A percentile compares a stretch with the other conserved stretches of the same genome.
phyloP scores from a whole-genome alignment of 2,329 filamentous ascomycete species.

The Sclerotinia subarctica region DNA sequence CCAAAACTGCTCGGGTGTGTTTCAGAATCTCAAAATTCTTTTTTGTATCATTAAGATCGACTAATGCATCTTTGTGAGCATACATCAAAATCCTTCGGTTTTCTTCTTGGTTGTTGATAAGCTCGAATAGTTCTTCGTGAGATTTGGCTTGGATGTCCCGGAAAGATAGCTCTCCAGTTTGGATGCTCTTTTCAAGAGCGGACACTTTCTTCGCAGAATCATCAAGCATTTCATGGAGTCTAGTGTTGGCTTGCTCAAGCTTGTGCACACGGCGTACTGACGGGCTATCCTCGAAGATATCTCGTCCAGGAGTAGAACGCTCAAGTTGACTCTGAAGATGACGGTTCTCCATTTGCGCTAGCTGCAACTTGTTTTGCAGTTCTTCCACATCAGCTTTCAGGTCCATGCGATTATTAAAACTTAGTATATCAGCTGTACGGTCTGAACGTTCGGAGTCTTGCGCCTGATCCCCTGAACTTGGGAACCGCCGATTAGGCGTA shows the following conservation, averaged over 20 bases:
- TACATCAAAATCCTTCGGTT: slow-evolving; percentile 77
- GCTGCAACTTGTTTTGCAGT: slow-evolving; percentile 88
- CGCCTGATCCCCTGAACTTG: slow-evolving; percentile 57
- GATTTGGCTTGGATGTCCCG: slow-evolving; percentile 90
- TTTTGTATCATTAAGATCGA: slow-evolving; percentile 84
- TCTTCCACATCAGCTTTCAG: slow-evolving; percentile 87
- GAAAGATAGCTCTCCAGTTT: slow-evolving; percentile 80
- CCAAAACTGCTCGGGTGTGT: slow-evolving; percentile 72
- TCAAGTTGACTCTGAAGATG: slow-evolving; percentile 88
- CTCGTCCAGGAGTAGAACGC: slow-evolving; percentile 58
- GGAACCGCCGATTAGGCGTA: slow-evolving; percentile 72
- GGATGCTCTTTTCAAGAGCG: slow-evolving; percentile 79
- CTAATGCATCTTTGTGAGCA: slow-evolving; percentile 79
- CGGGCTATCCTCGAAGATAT: slow-evolving; percentile 70
- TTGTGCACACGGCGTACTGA: slow-evolving; percentile 81
- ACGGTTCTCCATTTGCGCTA: slow-evolving; percentile 91
- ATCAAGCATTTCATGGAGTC: slow-evolving; percentile 90
- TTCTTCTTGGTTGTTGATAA: slow-evolving; percentile 90
- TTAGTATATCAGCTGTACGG: slow-evolving; percentile 76
- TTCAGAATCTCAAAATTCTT: slow-evolving; percentile 82
- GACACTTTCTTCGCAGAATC: slow-evolving; percentile 93
- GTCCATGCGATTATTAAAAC: slow-evolving; percentile 86
- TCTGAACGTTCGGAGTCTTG: slow-evolving; percentile 82
- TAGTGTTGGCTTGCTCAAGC: slow-evolving; percentile 85
- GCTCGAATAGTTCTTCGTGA: slow-evolving; percentile 88